Evolutionary conservation across 768 basidiomycete species (phyloP), one percentile per base, ranked within the genome.

Genomic region (Holtermannia corniformis): DNA sequence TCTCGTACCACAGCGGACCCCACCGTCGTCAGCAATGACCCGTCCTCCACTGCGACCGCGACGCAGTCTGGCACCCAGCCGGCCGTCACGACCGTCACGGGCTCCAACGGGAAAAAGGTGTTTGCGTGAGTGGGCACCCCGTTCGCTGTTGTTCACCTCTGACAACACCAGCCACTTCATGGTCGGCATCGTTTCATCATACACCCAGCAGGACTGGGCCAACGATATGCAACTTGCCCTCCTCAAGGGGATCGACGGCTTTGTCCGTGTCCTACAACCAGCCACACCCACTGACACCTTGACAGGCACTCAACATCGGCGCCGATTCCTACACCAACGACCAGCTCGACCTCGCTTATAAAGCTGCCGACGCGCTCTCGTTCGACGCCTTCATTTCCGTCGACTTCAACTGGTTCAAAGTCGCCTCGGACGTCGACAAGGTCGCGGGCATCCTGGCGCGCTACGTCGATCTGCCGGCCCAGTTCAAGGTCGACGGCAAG

Each of bases 401-500:
- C 57, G 72, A 73, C 49, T 73, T 73, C 62, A 71, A 72, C 54
- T 72, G 69, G 69, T 73, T 61, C 58, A 55, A 44, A 3, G 42
- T 53, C 41, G 27, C 21, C n/a, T n/a, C n/a, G n/a, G 62, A 68
- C 41, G 54, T 57, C 21, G 40, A 49, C 2, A 51, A 49, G 3
- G 62, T 67, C 3, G 55, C 52, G 14, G 37, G 44, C 13, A 54
- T 68, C 51, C 26, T 71, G 41, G 52, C 51, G 45, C 45, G 60
- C 45, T 70, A 62, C 54, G 56, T 55, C 26, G 44, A 41, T 32
- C 42, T 52, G 22, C 59, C 63, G 10, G 56, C 63, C 11, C 67
- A 68, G 51, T 59, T 67, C 41, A 54, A 47, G 10, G 64, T 71
- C 23, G 63, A 65, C 22, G 62, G 63, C 2, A 67, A 66, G 44